A percentile compares a stretch with the other conserved stretches of the same genome.
Evolutionary conservation across 495 filamentous ascomycete genomes (phyloP).

Genomic region (Hyaloscypha finlandica): DNA sequence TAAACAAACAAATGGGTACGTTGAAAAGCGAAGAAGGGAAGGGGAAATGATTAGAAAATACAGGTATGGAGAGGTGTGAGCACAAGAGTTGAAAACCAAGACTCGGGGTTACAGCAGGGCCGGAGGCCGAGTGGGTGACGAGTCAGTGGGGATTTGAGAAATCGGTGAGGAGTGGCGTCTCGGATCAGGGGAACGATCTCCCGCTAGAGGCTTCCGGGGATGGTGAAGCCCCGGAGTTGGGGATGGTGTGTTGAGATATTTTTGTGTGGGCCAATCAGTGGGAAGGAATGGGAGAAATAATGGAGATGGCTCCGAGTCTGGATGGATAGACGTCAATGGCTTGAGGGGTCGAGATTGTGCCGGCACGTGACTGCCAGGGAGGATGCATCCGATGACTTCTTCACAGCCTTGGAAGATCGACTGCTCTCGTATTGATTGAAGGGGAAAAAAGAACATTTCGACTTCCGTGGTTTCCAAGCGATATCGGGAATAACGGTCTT

Average conservation of each 20-base stretch:
- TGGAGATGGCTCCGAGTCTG: background rate
- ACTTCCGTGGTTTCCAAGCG: too few species aligned
- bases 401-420: too few species aligned
- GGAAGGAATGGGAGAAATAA: background rate
- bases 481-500: too few species aligned
- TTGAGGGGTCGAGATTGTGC: background rate
- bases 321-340: background rate
- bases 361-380: background rate
- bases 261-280: background rate
- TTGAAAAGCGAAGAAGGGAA: background rate
- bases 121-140: background rate
- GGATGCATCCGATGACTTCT: background rate
- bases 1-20: background rate
- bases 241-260: conserved; percentile 2
- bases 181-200: conserved; percentile 6
- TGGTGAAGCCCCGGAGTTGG: background rate
- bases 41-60: background rate
- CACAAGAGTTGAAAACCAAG: background rate
- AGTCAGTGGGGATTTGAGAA: background rate
- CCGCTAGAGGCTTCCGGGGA: background rate
- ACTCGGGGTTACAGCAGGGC: background rate
- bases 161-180: background rate
- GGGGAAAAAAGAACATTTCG: too few species aligned
- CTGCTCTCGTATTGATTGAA: too few species aligned
- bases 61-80: background rate